Evolutionary conservation across 192 early-diverging fungal species (phyloP).

Genomic region (Podochytrium sp.): DNA sequence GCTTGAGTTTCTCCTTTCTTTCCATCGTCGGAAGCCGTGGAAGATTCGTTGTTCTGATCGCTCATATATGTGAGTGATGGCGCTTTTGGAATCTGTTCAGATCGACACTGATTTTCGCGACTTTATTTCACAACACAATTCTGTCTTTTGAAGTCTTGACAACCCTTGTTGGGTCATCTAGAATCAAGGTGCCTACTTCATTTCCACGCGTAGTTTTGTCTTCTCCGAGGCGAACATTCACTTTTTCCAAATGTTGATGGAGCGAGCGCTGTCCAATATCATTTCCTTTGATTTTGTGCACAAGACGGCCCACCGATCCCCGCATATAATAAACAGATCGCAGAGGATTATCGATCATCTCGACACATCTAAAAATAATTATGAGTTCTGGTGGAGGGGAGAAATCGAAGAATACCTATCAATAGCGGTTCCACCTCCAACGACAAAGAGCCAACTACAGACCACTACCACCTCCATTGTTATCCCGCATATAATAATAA

Average conservation of each 20-base stretch:
- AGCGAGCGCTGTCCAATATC: background rate
- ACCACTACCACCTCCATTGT: background rate
- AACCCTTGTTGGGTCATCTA: background rate
- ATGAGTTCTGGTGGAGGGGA: no score
- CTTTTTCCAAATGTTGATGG: background rate
- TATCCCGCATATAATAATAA: background rate
- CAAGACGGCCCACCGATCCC: background rate
- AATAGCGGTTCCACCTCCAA: background rate
- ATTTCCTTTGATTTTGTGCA: slow-evolving; percentile 1
- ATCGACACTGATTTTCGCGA: no score
- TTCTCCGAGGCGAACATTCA: slow-evolving; percentile 12
- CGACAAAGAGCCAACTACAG: background rate
- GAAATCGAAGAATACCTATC: no score
- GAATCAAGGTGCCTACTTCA: background rate
- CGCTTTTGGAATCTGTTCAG: no score
- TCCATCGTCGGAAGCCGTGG: no score
- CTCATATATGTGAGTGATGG: no score
- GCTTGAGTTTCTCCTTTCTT: no score
- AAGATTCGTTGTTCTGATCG: no score
- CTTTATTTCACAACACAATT: no score
- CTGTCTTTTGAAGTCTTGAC: no score
- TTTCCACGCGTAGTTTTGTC: slow-evolving; percentile 13
- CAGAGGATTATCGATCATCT: slow-evolving; percentile 3
- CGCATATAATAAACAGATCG: slow-evolving; percentile 1
- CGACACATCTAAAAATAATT: background rate